phyloP scores from a whole-genome alignment of 1,284 basidiomycete species.

The Ganoderma lingzhi region DNA sequence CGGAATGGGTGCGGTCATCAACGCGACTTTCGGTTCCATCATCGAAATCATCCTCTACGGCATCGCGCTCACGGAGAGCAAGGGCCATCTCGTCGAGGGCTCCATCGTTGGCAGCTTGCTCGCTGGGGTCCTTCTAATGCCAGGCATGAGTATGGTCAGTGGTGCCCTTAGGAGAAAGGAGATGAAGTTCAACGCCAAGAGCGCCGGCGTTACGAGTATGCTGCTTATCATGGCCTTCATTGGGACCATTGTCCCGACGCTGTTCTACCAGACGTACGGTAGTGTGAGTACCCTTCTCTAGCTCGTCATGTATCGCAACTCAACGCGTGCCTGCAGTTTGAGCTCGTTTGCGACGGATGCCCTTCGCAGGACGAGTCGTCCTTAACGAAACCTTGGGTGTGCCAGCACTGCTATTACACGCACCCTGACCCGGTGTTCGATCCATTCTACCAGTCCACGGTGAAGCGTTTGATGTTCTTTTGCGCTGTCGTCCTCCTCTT shows the following conservation, averaged over 20 bases:
- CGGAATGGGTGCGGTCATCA: slow-evolving; percentile 99
- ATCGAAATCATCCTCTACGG: slow-evolving; percentile 97
- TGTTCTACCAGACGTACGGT: slow-evolving; percentile 99
- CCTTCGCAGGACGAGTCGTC: slow-evolving; percentile 52
- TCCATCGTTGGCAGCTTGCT: slow-evolving; percentile 95
- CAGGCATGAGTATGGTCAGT: slow-evolving; percentile 97
- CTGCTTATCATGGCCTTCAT: slow-evolving; percentile 99
- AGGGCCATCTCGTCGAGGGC: slow-evolving; percentile 95
- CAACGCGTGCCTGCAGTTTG: slow-evolving; percentile 67
- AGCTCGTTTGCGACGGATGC: slow-evolving; percentile 93
- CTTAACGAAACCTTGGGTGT: slow-evolving; percentile 74
- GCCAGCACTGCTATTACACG: slow-evolving; percentile 94
- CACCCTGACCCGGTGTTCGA: slow-evolving; percentile 94
- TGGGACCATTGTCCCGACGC: slow-evolving; percentile 92
- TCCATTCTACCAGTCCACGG: slow-evolving; percentile 96
- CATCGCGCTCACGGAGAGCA: slow-evolving; percentile 89
- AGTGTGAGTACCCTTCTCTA: slow-evolving; percentile 69
- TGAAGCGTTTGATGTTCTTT: slow-evolving; percentile 94
- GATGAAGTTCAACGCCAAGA: slow-evolving; percentile 98
- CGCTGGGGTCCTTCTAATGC: slow-evolving; percentile 97
- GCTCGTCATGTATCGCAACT: slow-evolving; percentile 17
- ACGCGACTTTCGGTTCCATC: slow-evolving; percentile 98
- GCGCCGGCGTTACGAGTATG: slow-evolving; percentile 97
- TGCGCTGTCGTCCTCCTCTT: slow-evolving; percentile 91
- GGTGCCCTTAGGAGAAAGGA: slow-evolving; percentile 93